A percentile compares a stretch with the other conserved stretches of the same genome.
Evolutionary conservation across 805 yeast species (phyloP).

Genomic region (Cyberlindnera xishuangbannaensis): DNA sequence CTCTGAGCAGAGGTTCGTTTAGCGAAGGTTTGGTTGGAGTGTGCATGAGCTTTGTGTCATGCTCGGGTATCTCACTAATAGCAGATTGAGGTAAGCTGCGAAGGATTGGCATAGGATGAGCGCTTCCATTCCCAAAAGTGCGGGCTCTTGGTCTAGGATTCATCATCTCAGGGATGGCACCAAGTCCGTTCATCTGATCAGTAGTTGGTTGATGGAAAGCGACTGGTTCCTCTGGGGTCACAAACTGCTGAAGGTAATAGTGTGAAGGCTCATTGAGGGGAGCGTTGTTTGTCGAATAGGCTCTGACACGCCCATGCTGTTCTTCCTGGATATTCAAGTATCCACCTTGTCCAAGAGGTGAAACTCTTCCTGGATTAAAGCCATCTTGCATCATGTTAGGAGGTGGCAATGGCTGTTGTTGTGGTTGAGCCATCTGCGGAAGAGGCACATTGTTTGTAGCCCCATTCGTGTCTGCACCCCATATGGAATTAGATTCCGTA

Average conservation of each 20-base stretch:
- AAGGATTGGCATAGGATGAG: slow-evolving; percentile 27
- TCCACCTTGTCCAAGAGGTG: slow-evolving; percentile 18
- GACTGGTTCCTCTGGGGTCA: slow-evolving; percentile 9
- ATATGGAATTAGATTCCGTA: slow-evolving; percentile 44
- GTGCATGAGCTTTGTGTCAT: slow-evolving; percentile 1
- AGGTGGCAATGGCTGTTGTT: slow-evolving; percentile 1
- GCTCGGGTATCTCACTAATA: slow-evolving; percentile 11
- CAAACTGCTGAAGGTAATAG: slow-evolving; percentile 11
- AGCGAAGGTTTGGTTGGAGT: slow-evolving; percentile 6
- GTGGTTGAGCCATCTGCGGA: slow-evolving; percentile 1
- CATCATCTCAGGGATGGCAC: slow-evolving; percentile 6
- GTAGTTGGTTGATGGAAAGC: slow-evolving; percentile 12
- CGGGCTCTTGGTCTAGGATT: slow-evolving; percentile 36
- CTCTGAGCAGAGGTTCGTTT: slow-evolving; percentile 34
- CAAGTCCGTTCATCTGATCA: slow-evolving; percentile 13
- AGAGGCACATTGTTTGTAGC: background rate
- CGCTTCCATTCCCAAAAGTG: slow-evolving; percentile 29
- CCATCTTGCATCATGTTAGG: slow-evolving; percentile 4
- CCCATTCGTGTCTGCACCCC: slow-evolving; percentile 33
- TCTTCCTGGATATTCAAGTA: slow-evolving; percentile 14
- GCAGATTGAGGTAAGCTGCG: slow-evolving; percentile 8
- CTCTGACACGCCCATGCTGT: slow-evolving; percentile 19
- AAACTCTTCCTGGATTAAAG: slow-evolving; percentile 13
- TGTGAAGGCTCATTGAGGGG: slow-evolving; percentile 17
- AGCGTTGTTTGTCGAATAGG: slow-evolving; percentile 23